Percentiles rank a stretch among this genome's conserved stretches.
Evolutionary conservation across 345 rosid genomes (phyloP).

Genomic region (Lumnitzera racemosa): DNA sequence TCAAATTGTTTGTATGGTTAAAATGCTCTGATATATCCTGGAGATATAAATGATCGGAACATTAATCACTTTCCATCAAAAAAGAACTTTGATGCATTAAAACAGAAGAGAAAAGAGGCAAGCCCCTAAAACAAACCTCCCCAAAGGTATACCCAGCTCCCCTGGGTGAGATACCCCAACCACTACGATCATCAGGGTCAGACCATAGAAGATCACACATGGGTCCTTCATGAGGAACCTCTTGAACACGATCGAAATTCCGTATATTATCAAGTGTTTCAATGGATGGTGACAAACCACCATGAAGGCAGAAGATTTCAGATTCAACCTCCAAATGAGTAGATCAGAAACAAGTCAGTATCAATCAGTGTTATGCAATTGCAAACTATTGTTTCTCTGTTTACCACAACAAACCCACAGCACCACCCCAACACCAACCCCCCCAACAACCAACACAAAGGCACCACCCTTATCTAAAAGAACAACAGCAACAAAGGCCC

Average conservation of each 20-base stretch:
- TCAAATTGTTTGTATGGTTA: slow-evolving; percentile 79
- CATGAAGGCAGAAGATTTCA: slow-evolving; percentile 86
- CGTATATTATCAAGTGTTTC: slow-evolving; percentile 90
- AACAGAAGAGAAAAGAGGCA: too few relatives aligned
- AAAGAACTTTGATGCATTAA: too few relatives aligned
- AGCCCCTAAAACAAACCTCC: slow-evolving; percentile 37
- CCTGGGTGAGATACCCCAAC: slow-evolving; percentile 96
- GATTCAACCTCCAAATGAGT: slow-evolving; percentile 70
- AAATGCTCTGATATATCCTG: slow-evolving; percentile 98
- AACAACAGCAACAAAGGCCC: too few relatives aligned
- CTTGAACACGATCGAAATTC: slow-evolving; percentile 87
- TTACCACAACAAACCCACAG: too few relatives aligned
- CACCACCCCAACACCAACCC: too few relatives aligned
- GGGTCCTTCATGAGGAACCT: slow-evolving; percentile 98
- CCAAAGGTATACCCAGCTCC: slow-evolving; percentile 98
- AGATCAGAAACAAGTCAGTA: background rate
- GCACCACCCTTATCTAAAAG: too few relatives aligned
- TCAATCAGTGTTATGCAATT: too few relatives aligned
- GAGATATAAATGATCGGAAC: too few relatives aligned
- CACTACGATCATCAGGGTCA: slow-evolving; percentile 94
- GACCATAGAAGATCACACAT: slow-evolving; percentile 99
- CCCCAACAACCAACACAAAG: too few relatives aligned
- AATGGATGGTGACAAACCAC: slow-evolving; percentile 89
- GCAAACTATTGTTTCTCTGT: too few relatives aligned
- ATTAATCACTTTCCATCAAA: too few relatives aligned